Conservation (phyloP, 768 basidiomycete genomes). For the Russula emetica region DNA sequence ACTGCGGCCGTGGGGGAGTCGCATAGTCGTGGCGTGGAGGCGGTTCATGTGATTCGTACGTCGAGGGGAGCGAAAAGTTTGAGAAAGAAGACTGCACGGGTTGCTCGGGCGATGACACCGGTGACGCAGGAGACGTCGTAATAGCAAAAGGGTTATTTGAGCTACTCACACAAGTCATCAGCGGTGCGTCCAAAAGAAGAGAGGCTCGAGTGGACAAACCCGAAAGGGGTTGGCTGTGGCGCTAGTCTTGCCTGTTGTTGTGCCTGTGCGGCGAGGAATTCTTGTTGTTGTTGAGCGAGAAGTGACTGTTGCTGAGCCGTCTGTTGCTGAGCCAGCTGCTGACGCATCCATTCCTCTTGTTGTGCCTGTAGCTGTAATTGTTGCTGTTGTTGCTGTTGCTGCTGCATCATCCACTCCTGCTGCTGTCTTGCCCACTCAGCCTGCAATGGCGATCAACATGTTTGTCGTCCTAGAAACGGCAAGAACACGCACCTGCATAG, state of each 20-base stretch:
- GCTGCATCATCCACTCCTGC: slow-evolving; percentile 70
- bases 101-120: slow-evolving; percentile 34
- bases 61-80: slow-evolving; percentile 62
- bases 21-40: slow-evolving; percentile 39
- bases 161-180: slow-evolving; percentile 37
- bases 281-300: slow-evolving; percentile 37
- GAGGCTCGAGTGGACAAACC: slow-evolving; percentile 39
- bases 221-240: slow-evolving; percentile 71
- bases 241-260: slow-evolving; percentile 38
- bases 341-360: slow-evolving; percentile 57
- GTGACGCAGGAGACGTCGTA: slow-evolving; percentile 32
- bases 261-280: slow-evolving; percentile 21
- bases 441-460: slow-evolving; percentile 28
- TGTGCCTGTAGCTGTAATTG: slow-evolving; percentile 45
- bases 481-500: slow-evolving; percentile 49
- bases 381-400: slow-evolving; percentile 47
- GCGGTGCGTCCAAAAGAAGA: slow-evolving; percentile 6
- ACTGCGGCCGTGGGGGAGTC: slow-evolving; percentile 39
- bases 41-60: slow-evolving; percentile 47
- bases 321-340: slow-evolving; percentile 58
- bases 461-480: not conserved
- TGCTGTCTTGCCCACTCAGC: slow-evolving; percentile 47
- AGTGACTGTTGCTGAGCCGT: slow-evolving; percentile 44
- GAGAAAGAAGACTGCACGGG: slow-evolving; percentile 40
- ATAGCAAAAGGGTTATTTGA: slow-evolving; percentile 95